A percentile compares a stretch with the other conserved stretches of the same genome.
phyloP scores from a whole-genome alignment of 805 yeast genomes.

The Candida bentonensis region DNA sequence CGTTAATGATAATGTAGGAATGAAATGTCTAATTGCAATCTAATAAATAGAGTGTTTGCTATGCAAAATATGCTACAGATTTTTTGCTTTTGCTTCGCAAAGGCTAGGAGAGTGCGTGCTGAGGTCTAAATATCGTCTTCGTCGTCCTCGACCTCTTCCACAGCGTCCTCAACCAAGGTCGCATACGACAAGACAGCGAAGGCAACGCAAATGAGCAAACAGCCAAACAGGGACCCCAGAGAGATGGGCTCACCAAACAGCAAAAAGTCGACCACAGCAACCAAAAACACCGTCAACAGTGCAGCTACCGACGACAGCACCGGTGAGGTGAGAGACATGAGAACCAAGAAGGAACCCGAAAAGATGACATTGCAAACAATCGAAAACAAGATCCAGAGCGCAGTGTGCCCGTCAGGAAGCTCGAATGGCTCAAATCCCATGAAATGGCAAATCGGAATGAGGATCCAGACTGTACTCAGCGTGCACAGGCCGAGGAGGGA shows the following conservation, averaged over 20 bases:
- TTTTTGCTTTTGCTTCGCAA: too few species aligned
- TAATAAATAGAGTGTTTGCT: too few species aligned
- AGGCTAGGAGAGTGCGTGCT: too few species aligned
- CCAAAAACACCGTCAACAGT: conserved; percentile 61
- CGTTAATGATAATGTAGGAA: too few species aligned
- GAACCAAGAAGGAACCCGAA: conserved; percentile 55
- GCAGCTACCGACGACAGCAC: conserved; percentile 59
- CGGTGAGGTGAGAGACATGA: conserved; percentile 77
- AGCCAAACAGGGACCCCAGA: conserved; percentile 50
- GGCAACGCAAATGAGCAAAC: conserved; percentile 53
- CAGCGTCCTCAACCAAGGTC: conserved; percentile 23
- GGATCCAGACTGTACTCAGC: conserved; percentile 31
- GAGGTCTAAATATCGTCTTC: neutral
- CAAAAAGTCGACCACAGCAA: conserved; percentile 63
- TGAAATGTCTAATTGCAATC: too few species aligned
- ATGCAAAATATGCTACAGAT: too few species aligned
- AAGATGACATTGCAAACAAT: conserved; percentile 50
- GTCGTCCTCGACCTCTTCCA: neutral
- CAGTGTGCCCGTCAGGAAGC: conserved; percentile 29
- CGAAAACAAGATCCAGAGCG: conserved; percentile 38
- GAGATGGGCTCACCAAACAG: conserved; percentile 47
- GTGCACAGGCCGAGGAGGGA: conserved; percentile 52
- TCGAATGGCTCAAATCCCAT: conserved; percentile 44
- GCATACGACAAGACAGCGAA: conserved; percentile 39
- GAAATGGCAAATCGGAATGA: conserved; percentile 36